Evolutionary conservation across 306 rosid genomes (phyloP).

Genomic region (Sphenostylis stenocarpa): DNA sequence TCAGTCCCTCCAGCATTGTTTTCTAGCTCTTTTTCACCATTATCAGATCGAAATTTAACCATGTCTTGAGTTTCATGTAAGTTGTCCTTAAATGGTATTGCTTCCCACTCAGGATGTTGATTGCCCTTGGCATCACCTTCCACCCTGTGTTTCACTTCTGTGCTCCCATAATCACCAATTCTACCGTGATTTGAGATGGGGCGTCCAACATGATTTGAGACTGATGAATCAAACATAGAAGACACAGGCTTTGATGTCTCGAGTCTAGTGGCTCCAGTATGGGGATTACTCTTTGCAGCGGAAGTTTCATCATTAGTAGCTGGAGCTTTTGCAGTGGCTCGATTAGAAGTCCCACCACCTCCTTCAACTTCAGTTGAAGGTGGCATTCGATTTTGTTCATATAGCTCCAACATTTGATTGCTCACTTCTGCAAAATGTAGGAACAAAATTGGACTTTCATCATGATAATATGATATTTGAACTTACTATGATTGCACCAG

Average conservation of each 20-base stretch:
- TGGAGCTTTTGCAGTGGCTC: slow-evolving; percentile 46
- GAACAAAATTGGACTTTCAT: slow-evolving; percentile 30
- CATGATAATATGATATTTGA: background rate
- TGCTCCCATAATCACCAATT: slow-evolving; percentile 61
- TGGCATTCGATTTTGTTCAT: slow-evolving; percentile 83
- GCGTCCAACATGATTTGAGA: slow-evolving; percentile 55
- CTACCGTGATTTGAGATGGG: slow-evolving; percentile 45
- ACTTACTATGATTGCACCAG: slow-evolving; percentile 1
- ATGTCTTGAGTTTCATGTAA: slow-evolving; percentile 46
- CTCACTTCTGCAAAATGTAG: slow-evolving; percentile 83
- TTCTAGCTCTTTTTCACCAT: slow-evolving; percentile 59
- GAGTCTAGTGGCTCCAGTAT: slow-evolving; percentile 56
- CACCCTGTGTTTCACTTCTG: slow-evolving; percentile 59
- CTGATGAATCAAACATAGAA: slow-evolving; percentile 53
- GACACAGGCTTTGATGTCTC: slow-evolving; percentile 57
- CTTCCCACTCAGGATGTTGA: slow-evolving; percentile 46
- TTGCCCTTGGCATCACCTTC: slow-evolving; percentile 60
- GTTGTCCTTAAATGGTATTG: slow-evolving; percentile 50
- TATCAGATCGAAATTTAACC: slow-evolving; percentile 47
- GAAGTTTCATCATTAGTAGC: slow-evolving; percentile 64
- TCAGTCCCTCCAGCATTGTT: slow-evolving; percentile 52
- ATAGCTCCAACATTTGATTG: slow-evolving; percentile 97
- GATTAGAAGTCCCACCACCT: slow-evolving; percentile 55
- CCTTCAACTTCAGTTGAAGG: slow-evolving; percentile 78
- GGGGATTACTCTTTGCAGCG: slow-evolving; percentile 56